These are phyloP conservation scores for Colletotrichum sp. DNA, from an alignment of 2,329 filamentous ascomycete genomes.

Conservation along the genomic window DNA sequence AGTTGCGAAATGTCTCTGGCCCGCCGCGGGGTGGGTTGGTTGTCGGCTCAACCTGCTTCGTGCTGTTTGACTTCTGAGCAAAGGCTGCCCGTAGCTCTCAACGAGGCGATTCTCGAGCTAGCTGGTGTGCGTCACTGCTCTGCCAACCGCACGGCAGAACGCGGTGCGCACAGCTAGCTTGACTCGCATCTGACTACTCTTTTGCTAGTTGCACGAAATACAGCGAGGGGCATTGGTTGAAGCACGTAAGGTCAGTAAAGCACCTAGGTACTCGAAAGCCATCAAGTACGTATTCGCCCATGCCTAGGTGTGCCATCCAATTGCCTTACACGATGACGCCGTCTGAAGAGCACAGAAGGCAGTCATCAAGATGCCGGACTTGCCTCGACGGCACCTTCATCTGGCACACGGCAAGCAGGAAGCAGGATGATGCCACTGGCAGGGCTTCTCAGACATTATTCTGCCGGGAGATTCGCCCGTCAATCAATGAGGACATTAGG, in stretches of 20 bases:
- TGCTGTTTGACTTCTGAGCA: background rate
- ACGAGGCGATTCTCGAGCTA: background rate
- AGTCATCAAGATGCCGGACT: background rate
- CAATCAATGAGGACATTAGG: background rate
- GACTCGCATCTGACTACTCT: background rate
- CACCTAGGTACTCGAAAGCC: background rate
- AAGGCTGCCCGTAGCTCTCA: background rate
- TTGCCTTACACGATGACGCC: background rate
- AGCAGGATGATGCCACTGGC: background rate
- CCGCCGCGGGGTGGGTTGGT: background rate
- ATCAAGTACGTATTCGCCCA: background rate
- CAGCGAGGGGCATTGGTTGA: background rate
- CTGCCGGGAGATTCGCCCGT: background rate
- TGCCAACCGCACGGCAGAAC: conserved; percentile 3
- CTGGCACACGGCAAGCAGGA: background rate
- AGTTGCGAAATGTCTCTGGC: background rate
- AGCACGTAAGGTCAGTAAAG: background rate
- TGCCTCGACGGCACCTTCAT: background rate
- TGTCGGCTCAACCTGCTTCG: background rate
- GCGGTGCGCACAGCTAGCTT: background rate
- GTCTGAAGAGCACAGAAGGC: background rate
- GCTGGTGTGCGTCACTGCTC: conserved; percentile 12
- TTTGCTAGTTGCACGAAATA: background rate
- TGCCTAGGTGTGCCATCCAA: background rate
- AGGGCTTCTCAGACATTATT: background rate